Conservation (phyloP, 352 stramenopile genomes). For the Phytophthora gonapodyides region DNA sequence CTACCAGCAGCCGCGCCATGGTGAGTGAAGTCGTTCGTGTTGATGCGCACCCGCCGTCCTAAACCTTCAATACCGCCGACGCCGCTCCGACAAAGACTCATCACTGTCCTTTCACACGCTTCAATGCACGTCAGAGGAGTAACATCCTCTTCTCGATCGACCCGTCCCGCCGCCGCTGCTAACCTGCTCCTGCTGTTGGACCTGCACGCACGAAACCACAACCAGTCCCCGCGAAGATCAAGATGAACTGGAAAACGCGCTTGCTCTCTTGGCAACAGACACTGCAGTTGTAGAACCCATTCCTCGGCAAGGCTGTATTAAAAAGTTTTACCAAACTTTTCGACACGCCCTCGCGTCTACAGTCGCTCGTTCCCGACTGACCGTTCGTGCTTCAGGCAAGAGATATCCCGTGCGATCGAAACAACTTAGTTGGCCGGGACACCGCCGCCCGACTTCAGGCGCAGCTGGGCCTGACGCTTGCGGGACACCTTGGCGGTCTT, state of each 20-base stretch:
- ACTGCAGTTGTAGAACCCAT: slow-evolving; percentile 72
- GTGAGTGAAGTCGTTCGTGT: slow-evolving; percentile 51
- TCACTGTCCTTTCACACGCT: slow-evolving; percentile 1
- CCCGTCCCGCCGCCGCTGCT: not conserved
- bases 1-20: slow-evolving; percentile 37
- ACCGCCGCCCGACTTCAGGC: slow-evolving; percentile 88
- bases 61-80: not conserved
- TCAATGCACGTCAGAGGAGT: not conserved
- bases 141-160: not conserved
- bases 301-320: slow-evolving; percentile 83
- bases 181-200: slow-evolving; percentile 9
- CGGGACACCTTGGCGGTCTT: slow-evolving; percentile 85
- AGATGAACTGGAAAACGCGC: slow-evolving; percentile 32
- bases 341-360: slow-evolving; percentile 46
- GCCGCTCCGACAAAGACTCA: not conserved
- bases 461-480: slow-evolving; percentile 90
- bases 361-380: slow-evolving; percentile 39
- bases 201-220: slow-evolving; percentile 34
- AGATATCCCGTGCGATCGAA: slow-evolving; percentile 26
- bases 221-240: slow-evolving; percentile 16
- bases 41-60: slow-evolving; percentile 3
- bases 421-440: slow-evolving; percentile 80
- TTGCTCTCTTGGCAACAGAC: slow-evolving; percentile 42
- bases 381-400: slow-evolving; percentile 39
- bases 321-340: slow-evolving; percentile 63